Conservation (phyloP, 2,329 filamentous ascomycete species). For the Akanthomyces muscarius region DNA sequence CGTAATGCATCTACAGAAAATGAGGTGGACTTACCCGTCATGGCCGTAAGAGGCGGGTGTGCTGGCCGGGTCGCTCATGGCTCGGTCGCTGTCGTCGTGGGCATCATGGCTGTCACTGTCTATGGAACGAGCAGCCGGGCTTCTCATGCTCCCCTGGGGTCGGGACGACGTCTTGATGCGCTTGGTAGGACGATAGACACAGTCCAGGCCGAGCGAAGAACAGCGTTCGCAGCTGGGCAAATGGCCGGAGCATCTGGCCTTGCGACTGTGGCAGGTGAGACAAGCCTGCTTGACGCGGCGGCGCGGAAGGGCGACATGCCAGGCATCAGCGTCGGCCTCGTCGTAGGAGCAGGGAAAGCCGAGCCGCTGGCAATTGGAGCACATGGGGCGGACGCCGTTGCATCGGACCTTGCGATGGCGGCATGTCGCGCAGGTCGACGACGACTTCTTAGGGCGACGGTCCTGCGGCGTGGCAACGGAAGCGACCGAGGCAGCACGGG, state of each 20-base stretch:
- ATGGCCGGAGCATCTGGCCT: constrained; percentile 56
- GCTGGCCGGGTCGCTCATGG: constrained; percentile 32
- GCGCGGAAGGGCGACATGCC: constrained; percentile 44
- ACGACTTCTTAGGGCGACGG: constrained; percentile 39
- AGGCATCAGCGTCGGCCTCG: constrained; percentile 39
- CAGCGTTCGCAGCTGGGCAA: constrained; percentile 50
- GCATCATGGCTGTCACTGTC: constrained; percentile 31
- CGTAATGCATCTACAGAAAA: neutral
- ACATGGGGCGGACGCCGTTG: constrained; percentile 49
- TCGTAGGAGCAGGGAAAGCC: constrained; percentile 56
- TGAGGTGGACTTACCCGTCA: constrained; percentile 30
- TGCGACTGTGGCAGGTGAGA: constrained; percentile 54
- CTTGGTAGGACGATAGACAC: constrained; percentile 50
- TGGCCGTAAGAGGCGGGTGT: constrained; percentile 33
- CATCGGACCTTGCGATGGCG: constrained; percentile 56
- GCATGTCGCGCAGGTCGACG: constrained; percentile 51
- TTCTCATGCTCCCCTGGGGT: constrained; percentile 25
- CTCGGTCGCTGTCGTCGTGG: constrained; percentile 33
- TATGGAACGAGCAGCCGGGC: constrained; percentile 33
- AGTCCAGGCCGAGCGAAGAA: constrained; percentile 50
- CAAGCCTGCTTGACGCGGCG: constrained; percentile 55
- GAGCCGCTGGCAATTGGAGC: constrained; percentile 56
- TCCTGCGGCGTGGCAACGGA: constrained; percentile 17
- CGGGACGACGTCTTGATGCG: constrained; percentile 29
- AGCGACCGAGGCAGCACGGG: neutral